Percentiles rank a stretch among this genome's conserved stretches.
Conservation (phyloP, 352 stramenopile species). For the Globisporangium lucens region DNA sequence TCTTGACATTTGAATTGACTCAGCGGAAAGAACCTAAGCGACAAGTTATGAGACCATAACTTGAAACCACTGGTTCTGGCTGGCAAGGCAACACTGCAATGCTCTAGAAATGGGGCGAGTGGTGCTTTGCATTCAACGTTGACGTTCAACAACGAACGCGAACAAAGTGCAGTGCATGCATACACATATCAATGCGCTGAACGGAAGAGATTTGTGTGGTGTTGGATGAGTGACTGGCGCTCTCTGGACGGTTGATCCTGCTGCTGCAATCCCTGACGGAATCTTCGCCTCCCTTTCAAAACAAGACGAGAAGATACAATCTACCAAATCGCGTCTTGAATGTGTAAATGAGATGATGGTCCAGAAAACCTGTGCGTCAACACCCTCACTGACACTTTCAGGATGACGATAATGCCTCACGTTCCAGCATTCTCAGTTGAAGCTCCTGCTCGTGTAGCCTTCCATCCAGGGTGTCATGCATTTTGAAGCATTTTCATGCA, state of each 20-base stretch:
- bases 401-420: constrained; percentile 1
- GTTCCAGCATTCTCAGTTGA: neutral
- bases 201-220: neutral
- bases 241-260: neutral
- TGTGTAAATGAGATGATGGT: neutral
- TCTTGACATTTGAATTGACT: neutral
- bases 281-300: neutral
- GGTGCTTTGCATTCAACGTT: neutral
- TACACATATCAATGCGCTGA: neutral
- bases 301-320: neutral
- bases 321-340: neutral
- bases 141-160: neutral
- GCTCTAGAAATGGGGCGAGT: neutral
- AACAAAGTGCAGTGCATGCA: neutral
- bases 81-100: neutral
- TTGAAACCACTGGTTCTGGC: too few relatives aligned
- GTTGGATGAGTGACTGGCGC: neutral
- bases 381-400: neutral
- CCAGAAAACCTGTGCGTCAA: neutral
- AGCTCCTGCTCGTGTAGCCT: neutral
- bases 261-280: neutral
- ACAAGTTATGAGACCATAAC: neutral
- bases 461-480: neutral
- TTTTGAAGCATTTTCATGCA: neutral
- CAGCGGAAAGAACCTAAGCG: neutral